phyloP scores from a whole-genome alignment of 1,284 basidiomycete genomes.

The Ustilago nuda region DNA sequence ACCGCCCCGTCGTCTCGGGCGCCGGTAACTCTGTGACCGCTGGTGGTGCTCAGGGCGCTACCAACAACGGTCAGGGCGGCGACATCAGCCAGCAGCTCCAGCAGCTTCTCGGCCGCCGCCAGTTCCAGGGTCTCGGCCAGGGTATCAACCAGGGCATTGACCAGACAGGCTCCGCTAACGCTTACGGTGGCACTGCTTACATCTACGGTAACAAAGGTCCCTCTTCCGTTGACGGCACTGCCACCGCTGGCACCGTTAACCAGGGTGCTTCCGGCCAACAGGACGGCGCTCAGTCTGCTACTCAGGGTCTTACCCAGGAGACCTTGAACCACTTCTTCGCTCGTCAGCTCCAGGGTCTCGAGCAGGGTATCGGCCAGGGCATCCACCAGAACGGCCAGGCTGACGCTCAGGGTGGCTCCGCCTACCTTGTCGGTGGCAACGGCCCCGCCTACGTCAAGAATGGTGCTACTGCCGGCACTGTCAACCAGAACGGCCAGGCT shows the following conservation, averaged over 20 bases:
- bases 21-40: conserved; percentile 33
- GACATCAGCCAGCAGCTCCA: conserved; percentile 24
- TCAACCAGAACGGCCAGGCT: conserved; percentile 33
- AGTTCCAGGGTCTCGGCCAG: conserved; percentile 38
- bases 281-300: conserved; percentile 37
- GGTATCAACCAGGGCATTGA: conserved; percentile 36
- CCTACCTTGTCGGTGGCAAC: conserved; percentile 32
- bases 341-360: conserved; percentile 29
- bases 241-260: conserved; percentile 23
- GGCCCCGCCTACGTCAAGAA: conserved; percentile 25
- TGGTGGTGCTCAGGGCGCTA: conserved; percentile 25
- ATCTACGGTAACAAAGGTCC: conserved; percentile 33
- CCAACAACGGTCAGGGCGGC: conserved; percentile 39
- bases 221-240: conserved; percentile 25
- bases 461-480: conserved; percentile 24
- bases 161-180: conserved; percentile 32
- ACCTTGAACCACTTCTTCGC: conserved; percentile 30
- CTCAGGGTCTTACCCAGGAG: conserved; percentile 22
- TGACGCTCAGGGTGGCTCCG: conserved; percentile 32
- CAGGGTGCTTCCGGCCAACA: conserved; percentile 30
- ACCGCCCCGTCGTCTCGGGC: conserved; percentile 35
- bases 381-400: conserved; percentile 36
- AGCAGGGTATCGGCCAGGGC: conserved; percentile 40
- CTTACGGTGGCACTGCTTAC: conserved; percentile 26
- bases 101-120: conserved; percentile 33